Conservation (phyloP, 1,284 basidiomycete species). For the Cutaneotrichosporon dermatis region DNA sequence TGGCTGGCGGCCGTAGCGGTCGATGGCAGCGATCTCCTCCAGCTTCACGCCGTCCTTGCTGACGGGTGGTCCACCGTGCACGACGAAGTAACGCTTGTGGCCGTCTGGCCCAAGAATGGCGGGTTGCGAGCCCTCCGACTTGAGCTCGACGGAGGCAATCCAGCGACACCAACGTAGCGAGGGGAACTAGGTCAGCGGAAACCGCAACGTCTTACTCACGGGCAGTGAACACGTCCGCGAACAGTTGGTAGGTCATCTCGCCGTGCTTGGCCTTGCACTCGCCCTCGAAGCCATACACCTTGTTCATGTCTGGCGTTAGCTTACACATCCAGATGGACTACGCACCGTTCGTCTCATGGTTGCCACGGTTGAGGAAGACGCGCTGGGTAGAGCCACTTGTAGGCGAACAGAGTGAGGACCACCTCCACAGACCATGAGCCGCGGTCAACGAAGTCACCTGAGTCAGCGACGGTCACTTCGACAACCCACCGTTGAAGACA, state of each 20-base stretch:
- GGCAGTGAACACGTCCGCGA: slow-evolving; percentile 84
- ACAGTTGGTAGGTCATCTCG: slow-evolving; percentile 82
- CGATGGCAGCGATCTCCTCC: slow-evolving; percentile 84
- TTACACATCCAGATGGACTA: background rate
- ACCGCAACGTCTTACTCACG: slow-evolving; percentile 54
- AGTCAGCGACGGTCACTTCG: background rate
- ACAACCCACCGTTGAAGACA: slow-evolving; percentile 67
- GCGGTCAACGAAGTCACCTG: slow-evolving; percentile 82
- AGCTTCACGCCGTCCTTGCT: slow-evolving; percentile 89
- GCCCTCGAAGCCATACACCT: slow-evolving; percentile 89
- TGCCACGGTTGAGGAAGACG: slow-evolving; percentile 90
- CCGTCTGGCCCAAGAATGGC: slow-evolving; percentile 78
- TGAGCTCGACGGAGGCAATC: slow-evolving; percentile 57
- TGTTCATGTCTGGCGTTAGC: slow-evolving; percentile 61
- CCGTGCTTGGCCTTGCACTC: slow-evolving; percentile 95
- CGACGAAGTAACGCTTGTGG: slow-evolving; percentile 85
- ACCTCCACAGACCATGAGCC: slow-evolving; percentile 96
- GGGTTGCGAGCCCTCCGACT: slow-evolving; percentile 45
- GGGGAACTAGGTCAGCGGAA: slow-evolving; percentile 60
- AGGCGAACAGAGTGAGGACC: slow-evolving; percentile 87
- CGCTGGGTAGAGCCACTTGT: slow-evolving; percentile 93
- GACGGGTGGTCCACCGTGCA: slow-evolving; percentile 88
- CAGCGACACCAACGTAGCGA: slow-evolving; percentile 79
- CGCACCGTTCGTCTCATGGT: slow-evolving; percentile 76
- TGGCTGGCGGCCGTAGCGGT: slow-evolving; percentile 83